Evolutionary conservation across 2,329 filamentous ascomycete genomes (phyloP), one percentile per base, ranked within the genome.

Genomic region (Penicillium brasilianum): DNA sequence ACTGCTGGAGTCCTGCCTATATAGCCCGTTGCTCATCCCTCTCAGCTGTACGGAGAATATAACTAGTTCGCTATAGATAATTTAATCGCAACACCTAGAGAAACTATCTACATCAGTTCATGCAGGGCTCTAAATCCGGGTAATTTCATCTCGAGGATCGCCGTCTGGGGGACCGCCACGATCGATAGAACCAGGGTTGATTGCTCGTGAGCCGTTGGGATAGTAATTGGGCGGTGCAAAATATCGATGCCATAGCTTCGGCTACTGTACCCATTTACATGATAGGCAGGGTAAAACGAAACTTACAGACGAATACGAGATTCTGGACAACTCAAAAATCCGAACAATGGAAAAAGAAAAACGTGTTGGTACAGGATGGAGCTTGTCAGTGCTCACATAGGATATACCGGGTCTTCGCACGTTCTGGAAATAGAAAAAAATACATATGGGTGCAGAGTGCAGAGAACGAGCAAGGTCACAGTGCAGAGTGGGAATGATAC

Each of bases 401-500:
- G 25, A 46, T 46, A 22, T 25, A 9, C 43, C 6, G 39, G 18
- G 39, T 16, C 25, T 48, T 22, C 22, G 22, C 50, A 53, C 50
- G 50, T 53, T 53, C 43, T 62, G 52, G 55, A 62, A 55, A 61
- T 60, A 55, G 57, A 32, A 61, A 30, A 41, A 22, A 41, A 18
- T 32, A 11, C 5, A 51, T 28, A 32, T 41, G 13, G 9, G 39
- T 30, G 34, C 50, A 36, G 49, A 52, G 7, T 37, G 32, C 49
- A 53, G 39, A 30, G 18, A 44, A 14, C 22, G 20, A 50, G 30
- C 32, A 63, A 62, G 72, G 73, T 75, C 43, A 70, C 73, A 75
- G 68, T 71, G 73, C 71, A 74, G 71, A 69, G 70, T 71, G 61
- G 39, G 55, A 59, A 64, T 66, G 54, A 60, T 63, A 59, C 57